Conservation (phyloP, 2,329 filamentous ascomycete species). For the Penicillium rolfsii region DNA sequence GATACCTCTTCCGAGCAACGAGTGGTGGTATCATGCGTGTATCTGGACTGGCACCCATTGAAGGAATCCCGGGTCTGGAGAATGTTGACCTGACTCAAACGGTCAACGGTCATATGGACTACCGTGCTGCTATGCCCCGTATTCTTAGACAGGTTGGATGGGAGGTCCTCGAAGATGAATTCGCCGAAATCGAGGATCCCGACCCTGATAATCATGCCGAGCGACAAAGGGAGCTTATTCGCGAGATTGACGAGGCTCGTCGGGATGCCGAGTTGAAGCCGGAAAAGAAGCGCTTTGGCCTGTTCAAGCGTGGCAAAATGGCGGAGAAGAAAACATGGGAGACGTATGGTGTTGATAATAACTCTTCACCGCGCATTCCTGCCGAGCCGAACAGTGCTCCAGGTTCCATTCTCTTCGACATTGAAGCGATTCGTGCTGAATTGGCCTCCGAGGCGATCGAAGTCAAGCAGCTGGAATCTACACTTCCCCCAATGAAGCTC, state of each 20-base stretch:
- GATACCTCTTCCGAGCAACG: slow-evolving; percentile 92
- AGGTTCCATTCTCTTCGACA: slow-evolving; percentile 78
- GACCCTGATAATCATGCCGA: slow-evolving; percentile 91
- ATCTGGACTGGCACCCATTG: slow-evolving; percentile 77
- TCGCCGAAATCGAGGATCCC: slow-evolving; percentile 93
- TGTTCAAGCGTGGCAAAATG: slow-evolving; percentile 78
- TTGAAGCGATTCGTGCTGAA: slow-evolving; percentile 89
- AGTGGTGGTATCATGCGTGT: slow-evolving; percentile 88
- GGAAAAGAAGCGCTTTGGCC: slow-evolving; percentile 70
- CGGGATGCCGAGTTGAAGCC: slow-evolving; percentile 81
- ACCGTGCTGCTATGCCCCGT: slow-evolving; percentile 87
- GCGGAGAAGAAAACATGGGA: slow-evolving; percentile 88
- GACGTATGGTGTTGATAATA: slow-evolving; percentile 74
- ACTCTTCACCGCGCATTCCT: slow-evolving; percentile 33
- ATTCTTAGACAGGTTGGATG: slow-evolving; percentile 87
- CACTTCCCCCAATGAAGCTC: slow-evolving; percentile 86
- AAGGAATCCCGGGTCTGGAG: slow-evolving; percentile 78
- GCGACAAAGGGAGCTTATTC: slow-evolving; percentile 89
- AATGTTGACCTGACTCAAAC: slow-evolving; percentile 85
- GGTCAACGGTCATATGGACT: slow-evolving; percentile 94
- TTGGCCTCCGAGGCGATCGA: slow-evolving; percentile 72
- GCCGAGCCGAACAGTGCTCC: slow-evolving; percentile 35
- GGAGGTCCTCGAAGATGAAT: slow-evolving; percentile 90
- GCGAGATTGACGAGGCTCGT: slow-evolving; percentile 92
- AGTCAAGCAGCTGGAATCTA: slow-evolving; percentile 82